A percentile compares a stretch with the other conserved stretches of the same genome.
Conservation (phyloP, 352 stramenopile genomes). For the Blastocystis sp. region DNA sequence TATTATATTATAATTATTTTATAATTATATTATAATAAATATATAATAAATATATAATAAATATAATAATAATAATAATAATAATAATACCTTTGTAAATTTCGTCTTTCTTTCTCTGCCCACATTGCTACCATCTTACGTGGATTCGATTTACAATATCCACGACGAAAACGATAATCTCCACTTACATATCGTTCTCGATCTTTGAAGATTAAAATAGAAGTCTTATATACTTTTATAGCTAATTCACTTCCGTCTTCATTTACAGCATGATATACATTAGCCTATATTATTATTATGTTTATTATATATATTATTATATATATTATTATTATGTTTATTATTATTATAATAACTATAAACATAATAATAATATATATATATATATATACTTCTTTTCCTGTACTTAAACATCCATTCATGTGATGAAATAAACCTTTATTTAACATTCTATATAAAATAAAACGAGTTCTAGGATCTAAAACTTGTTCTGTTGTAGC, state of each 20-base stretch:
- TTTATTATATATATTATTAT: too few relatives aligned
- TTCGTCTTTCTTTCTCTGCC: conserved; percentile 97
- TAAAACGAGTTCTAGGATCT: conserved; percentile 87
- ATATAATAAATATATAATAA: too few relatives aligned
- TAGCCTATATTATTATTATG: conserved; percentile 51
- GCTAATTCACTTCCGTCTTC: conserved; percentile 54
- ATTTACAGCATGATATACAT: conserved; percentile 85
- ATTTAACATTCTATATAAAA: conserved; percentile 94
- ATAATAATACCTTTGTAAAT: conserved; percentile 55
- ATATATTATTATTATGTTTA: too few relatives aligned
- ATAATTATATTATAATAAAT: too few relatives aligned
- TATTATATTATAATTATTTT: too few relatives aligned
- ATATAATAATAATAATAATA: too few relatives aligned
- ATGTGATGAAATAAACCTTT: conserved; percentile 79
- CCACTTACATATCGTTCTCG: conserved; percentile 92
- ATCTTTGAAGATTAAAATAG: conserved; percentile 97
- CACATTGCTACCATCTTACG: conserved; percentile 98
- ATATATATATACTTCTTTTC: conserved; percentile 81
- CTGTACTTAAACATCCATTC: conserved; percentile 91
- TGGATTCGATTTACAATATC: conserved; percentile 63
- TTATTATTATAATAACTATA: too few relatives aligned
- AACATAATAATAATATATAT: too few relatives aligned
- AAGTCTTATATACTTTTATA: conserved; percentile 77
- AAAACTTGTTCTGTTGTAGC: conserved; percentile 89
- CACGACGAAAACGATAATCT: conserved; percentile 63